Conservation (phyloP, 257 asterid genomes). For the Solanum arcanum region DNA sequence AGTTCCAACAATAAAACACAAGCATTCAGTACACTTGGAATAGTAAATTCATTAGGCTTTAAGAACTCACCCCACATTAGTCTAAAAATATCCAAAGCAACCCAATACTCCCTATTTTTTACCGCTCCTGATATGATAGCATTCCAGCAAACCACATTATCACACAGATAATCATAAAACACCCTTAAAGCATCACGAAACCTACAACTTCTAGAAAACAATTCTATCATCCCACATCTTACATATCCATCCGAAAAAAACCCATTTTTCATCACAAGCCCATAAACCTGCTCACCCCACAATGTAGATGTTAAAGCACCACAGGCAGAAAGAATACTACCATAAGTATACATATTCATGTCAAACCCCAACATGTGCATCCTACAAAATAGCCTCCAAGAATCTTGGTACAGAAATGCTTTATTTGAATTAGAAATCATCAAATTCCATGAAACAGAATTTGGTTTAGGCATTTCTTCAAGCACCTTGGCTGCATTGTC, state of each 20-base stretch:
- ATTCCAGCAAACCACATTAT: conserved; percentile 76
- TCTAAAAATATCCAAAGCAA: conserved; percentile 38
- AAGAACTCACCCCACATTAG: conserved; percentile 28
- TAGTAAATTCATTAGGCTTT: conserved; percentile 47
- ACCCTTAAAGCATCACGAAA: conserved; percentile 48
- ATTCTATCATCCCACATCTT: conserved; percentile 59
- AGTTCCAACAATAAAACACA: conserved; percentile 52
- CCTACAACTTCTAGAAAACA: conserved; percentile 28
- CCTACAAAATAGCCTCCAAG: conserved; percentile 47
- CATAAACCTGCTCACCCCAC: conserved; percentile 51
- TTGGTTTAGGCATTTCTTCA: conserved; percentile 41
- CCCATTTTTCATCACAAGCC: conserved; percentile 54
- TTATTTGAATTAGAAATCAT: conserved; percentile 50
- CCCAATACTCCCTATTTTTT: conserved; percentile 29
- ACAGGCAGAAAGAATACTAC: conserved; percentile 56
- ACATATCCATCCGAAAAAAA: conserved; percentile 42
- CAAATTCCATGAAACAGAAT: conserved; percentile 51
- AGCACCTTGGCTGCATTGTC: conserved; percentile 46
- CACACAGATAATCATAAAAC: conserved; percentile 44
- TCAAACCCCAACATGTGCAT: conserved; percentile 33
- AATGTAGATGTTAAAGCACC: conserved; percentile 21
- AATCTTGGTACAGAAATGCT: conserved; percentile 26
- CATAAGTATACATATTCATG: conserved; percentile 46
- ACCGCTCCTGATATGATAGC: conserved; percentile 69
- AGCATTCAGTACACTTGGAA: conserved; percentile 63